Evolutionary conservation across 2,329 filamentous ascomycete species (phyloP).

Genomic region (Ramichloridium luteum): DNA sequence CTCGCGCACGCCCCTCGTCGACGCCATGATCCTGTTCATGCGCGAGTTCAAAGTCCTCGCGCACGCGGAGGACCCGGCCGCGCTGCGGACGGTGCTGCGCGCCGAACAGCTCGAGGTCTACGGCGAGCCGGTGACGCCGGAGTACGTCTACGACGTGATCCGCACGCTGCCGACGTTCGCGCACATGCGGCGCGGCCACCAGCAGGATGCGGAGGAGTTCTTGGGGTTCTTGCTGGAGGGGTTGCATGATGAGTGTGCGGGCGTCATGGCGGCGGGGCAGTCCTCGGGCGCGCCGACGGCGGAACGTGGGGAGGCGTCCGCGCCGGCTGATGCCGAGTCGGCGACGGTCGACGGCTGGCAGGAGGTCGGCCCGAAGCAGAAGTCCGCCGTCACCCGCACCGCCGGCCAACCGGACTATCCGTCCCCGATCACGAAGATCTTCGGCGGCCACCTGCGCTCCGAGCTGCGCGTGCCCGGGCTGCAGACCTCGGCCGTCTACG

Average conservation of each 20-base stretch:
- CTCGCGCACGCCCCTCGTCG: slow-evolving; percentile 81
- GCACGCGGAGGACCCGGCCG: slow-evolving; percentile 60
- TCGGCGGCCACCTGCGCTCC: slow-evolving; percentile 80
- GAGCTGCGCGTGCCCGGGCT: slow-evolving; percentile 77
- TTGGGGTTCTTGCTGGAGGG: slow-evolving; percentile 85
- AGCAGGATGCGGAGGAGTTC: slow-evolving; percentile 97
- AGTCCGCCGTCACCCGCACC: slow-evolving; percentile 70
- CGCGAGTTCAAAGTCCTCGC: slow-evolving; percentile 80
- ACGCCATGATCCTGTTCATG: slow-evolving; percentile 96
- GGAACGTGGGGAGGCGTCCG: slow-evolving; percentile 26
- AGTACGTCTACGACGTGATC: slow-evolving; percentile 92
- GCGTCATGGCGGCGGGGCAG: slow-evolving; percentile 45
- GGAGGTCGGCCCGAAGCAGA: slow-evolving; percentile 88
- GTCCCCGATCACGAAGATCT: slow-evolving; percentile 86
- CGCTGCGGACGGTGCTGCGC: slow-evolving; percentile 63
- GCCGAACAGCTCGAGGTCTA: slow-evolving; percentile 76
- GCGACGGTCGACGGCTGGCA: slow-evolving; percentile 59
- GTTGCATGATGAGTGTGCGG: slow-evolving; percentile 81
- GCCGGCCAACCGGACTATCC: slow-evolving; percentile 45
- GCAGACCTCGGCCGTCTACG: slow-evolving; percentile 81
- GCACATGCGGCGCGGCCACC: slow-evolving; percentile 89
- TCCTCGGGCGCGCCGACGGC: slow-evolving; percentile 20
- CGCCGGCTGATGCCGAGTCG: slow-evolving; percentile 10
- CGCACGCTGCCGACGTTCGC: slow-evolving; percentile 75
- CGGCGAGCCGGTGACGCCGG: slow-evolving; percentile 81